phyloP scores from a whole-genome alignment of 257 asterid species.

The Euphrasia confusa region DNA sequence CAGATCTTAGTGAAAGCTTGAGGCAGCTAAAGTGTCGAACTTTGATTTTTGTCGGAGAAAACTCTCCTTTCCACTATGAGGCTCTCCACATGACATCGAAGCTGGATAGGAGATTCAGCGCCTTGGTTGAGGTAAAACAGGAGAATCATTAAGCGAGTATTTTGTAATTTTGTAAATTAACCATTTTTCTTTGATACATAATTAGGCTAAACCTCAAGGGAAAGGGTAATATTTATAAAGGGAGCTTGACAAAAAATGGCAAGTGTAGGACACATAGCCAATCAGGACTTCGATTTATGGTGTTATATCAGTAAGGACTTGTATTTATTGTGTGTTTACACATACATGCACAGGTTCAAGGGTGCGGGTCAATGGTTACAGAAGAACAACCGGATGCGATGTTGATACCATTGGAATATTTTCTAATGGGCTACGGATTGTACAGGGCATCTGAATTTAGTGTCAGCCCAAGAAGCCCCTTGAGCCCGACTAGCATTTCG shows the following conservation, averaged over 20 bases:
- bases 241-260: neutral
- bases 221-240: neutral
- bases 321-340: neutral
- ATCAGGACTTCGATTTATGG: too few species aligned
- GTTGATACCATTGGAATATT: slow-evolving; percentile 68
- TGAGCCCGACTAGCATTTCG: slow-evolving; percentile 55
- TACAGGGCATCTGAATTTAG: slow-evolving; percentile 42
- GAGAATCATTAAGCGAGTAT: neutral
- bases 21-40: slow-evolving; percentile 51
- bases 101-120: slow-evolving; percentile 58
- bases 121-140: slow-evolving; percentile 56
- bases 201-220: neutral
- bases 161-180: neutral
- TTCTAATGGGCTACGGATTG: slow-evolving; percentile 65
- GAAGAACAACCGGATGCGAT: slow-evolving; percentile 82
- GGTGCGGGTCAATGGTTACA: slow-evolving; percentile 70
- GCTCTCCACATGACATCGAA: slow-evolving; percentile 67
- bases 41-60: slow-evolving; percentile 67
- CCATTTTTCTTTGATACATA: too few species aligned
- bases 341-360: slow-evolving; percentile 46
- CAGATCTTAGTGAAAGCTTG: slow-evolving; percentile 55
- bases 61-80: slow-evolving; percentile 65
- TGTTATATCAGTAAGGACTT: too few species aligned
- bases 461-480: slow-evolving; percentile 58
- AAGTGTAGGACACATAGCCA: neutral